A percentile compares a stretch with the other conserved stretches of the same genome.
Conservation (phyloP, 495 filamentous ascomycete species). For the Halenospora varia region DNA sequence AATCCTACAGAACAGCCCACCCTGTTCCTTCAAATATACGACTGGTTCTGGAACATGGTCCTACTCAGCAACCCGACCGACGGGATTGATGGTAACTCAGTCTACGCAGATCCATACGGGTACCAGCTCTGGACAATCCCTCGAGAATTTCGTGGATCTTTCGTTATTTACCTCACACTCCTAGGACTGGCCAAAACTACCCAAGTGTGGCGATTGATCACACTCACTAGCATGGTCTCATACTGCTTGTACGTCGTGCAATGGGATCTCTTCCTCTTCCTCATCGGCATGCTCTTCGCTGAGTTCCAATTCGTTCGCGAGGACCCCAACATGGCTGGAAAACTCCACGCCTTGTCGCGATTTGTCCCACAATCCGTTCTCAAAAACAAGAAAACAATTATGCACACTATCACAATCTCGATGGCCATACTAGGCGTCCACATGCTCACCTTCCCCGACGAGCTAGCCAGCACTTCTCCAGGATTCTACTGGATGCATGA, state of each 20-base stretch:
- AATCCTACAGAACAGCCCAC: neutral
- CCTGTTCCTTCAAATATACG: neutral
- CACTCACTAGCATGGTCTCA: constrained; percentile 26
- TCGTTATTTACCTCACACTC: constrained; percentile 41
- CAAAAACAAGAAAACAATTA: neutral
- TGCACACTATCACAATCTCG: neutral
- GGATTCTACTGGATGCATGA: neutral
- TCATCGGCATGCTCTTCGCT: constrained; percentile 39
- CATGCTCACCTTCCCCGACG: constrained; percentile 5
- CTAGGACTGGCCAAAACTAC: constrained; percentile 33
- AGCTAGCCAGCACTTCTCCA: neutral
- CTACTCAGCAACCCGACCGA: neutral
- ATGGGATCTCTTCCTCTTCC: constrained; percentile 43
- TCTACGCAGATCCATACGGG: neutral
- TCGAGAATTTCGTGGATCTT: constrained; percentile 43
- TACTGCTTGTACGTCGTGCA: constrained; percentile 36
- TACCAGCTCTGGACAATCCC: constrained; percentile 44
- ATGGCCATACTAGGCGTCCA: constrained; percentile 4
- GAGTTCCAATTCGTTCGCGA: constrained; percentile 35
- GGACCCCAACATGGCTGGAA: constrained; percentile 21
- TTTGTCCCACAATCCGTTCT: neutral
- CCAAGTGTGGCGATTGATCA: constrained; percentile 28
- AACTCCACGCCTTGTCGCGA: neutral
- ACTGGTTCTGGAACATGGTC: neutral
- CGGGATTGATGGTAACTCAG: neutral